Conservation (phyloP, 2,329 filamentous ascomycete genomes). For the Penicillium janthinellum region DNA sequence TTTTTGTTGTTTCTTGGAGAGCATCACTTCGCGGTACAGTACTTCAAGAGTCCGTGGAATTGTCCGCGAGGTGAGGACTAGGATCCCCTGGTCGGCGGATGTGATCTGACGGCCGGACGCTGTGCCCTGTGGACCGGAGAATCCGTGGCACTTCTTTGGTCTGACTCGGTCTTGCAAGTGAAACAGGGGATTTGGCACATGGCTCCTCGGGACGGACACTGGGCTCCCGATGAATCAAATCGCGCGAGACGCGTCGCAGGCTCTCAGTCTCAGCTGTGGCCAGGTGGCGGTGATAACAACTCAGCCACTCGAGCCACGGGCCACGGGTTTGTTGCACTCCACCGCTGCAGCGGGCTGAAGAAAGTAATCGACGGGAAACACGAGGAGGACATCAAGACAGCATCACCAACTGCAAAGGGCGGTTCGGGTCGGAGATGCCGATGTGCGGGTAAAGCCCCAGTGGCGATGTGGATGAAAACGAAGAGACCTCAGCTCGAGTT, state of each 20-base stretch:
- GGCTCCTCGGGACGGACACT: background rate
- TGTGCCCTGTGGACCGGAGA: background rate
- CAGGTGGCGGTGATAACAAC: slow-evolving; percentile 19
- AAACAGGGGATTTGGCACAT: background rate
- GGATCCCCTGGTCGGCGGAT: slow-evolving; percentile 16
- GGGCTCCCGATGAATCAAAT: background rate
- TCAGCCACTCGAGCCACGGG: slow-evolving; percentile 17
- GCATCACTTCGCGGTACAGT: background rate
- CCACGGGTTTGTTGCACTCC: slow-evolving; percentile 5
- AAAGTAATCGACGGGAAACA: slow-evolving; percentile 7
- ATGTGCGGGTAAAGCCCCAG: background rate
- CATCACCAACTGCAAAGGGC: background rate
- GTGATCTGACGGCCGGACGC: slow-evolving; percentile 4
- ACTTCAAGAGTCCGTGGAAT: background rate
- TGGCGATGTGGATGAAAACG: background rate
- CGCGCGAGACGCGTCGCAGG: background rate
- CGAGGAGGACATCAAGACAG: background rate
- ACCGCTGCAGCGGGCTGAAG: slow-evolving; percentile 17
- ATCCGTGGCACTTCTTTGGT: background rate
- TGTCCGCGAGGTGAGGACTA: slow-evolving; percentile 1
- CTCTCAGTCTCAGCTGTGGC: background rate
- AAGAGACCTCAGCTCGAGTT: background rate
- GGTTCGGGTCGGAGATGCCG: background rate
- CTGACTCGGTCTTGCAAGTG: background rate
- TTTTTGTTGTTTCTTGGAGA: background rate